Base-by-base conservation (phyloP, 2,329 filamentous ascomycete genomes). In the Pseudogymnoascus sp. region DNA sequence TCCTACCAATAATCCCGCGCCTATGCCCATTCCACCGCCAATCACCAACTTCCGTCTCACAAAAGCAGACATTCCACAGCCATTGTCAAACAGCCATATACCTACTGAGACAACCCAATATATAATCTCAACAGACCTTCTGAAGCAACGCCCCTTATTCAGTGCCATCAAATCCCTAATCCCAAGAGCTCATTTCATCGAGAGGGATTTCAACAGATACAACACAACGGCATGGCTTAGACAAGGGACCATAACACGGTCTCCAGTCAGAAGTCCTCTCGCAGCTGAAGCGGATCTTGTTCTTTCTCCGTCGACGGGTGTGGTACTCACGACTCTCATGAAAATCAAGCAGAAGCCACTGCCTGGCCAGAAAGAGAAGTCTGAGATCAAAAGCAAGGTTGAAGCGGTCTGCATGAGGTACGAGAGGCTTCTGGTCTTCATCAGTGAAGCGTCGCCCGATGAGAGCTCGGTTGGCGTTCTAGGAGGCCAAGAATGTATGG, bases 241-340 rank as follows among this genome's bases (percentile, higher is more conserved):
- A 18, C 73, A 62, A 25, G 72, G 66, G 61, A 70, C 73, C 59
- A 68, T 73, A 23, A 65, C 67, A 25, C 71, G 73, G n/a, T 75
- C 75, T 6, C 72, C 74, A n/a, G 64, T 75, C 2, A 64, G 69
- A 3, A 79, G 77, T 0, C 66, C 75, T 0, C 72, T 82, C 1
- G 74, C 75, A 0, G 75, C 77, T 5, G 88, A 91, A 72, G 87
- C 90, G 2, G 92, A 96, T 69, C 74, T 96, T 2, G 82, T 88
- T 0, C 69, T 92, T 4, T 90, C 90, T 0, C 85, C 90, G 0
- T 79, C 78, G 0, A 84, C 82, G 0, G 91, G 89, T 0, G 76
- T 96, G 2, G 73, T 96, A 0, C 70, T 89, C 18, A 90, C 90
- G 0, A 89, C 84, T 0, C 76, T 92, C 4, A 84, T 92, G 65